Base-by-base conservation (phyloP, 2,329 filamentous ascomycete species). In the Torrubiella hemipterigena region DNA sequence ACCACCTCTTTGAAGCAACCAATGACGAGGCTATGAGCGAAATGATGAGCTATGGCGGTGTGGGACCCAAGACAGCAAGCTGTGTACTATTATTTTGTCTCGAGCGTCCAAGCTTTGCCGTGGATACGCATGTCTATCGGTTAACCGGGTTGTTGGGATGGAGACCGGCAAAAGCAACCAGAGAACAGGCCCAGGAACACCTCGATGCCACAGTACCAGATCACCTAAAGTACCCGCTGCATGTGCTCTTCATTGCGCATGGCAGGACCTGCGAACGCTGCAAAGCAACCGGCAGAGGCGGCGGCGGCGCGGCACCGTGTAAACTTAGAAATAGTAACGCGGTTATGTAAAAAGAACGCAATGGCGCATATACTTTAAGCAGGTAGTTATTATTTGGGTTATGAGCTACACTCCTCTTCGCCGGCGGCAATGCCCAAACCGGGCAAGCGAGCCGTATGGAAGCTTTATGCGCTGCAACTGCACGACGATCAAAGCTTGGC, bases 11-110 rank as follows among this genome's bases (percentile, higher is more conserved):
- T 29, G 38, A 41, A 6, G 46, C 49, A 8, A 46, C 46, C 3
- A 55, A 64, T 41, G 59, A 60, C 7, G 64, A 63, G 7, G 64
- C 60, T 25, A 68, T 69, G 62, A 45, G 48, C 25, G 63, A 68
- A 49, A 49, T 72, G 38, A 52, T 69, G 27, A 49, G 52, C 8
- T 70, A 68, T 40, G 51, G 56, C 17, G 67, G 67, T 31, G 63
- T 72, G 2, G 67, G 67, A 0, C 63, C 64, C 39, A 72, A 70
- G 54, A 71, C 65, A 20, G 67, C 67, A 7, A 60, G 57, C 38
- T 70, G 66, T 40, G 64, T 70, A 7, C 40, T 67, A 18, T 51
- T 70, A 21, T 70, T 70, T 41, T 69, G 66, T 37, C 48, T 69
- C 29, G 47, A 49, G 16, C 45, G 63, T 23, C 53, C 58, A 25